Percentiles rank a stretch among this genome's conserved stretches.
phyloP scores from a whole-genome alignment of 1,284 basidiomycete genomes.

The Ustilago nuda region DNA sequence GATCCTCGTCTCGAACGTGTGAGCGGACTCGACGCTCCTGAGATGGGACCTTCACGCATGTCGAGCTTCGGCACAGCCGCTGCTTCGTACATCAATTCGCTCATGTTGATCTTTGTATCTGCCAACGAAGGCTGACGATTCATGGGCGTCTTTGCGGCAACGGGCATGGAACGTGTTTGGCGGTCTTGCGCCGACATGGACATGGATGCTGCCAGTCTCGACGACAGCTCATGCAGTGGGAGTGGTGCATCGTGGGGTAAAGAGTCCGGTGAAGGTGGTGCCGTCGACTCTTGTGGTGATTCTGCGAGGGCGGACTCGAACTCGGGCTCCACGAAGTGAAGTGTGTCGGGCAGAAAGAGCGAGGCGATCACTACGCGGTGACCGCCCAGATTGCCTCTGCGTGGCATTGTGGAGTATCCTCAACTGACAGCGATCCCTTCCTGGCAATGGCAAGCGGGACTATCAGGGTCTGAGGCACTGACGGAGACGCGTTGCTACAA shows the following conservation, averaged over 20 bases:
- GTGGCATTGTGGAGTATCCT: conserved; percentile 31
- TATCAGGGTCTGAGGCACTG: background rate
- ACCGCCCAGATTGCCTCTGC: conserved; percentile 51
- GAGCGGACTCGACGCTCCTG: conserved; percentile 48
- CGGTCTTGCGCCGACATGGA: conserved; percentile 24
- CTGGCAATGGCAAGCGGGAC: background rate
- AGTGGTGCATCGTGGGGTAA: conserved; percentile 36
- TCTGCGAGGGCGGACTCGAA: conserved; percentile 36
- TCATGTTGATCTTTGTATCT: conserved; percentile 59
- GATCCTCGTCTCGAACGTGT: conserved; percentile 34
- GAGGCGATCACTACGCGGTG: conserved; percentile 66
- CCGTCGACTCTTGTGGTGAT: conserved; percentile 48
- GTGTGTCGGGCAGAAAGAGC: conserved; percentile 63
- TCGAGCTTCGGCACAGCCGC: conserved; percentile 44
- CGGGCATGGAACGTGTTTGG: conserved; percentile 29
- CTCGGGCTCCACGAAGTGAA: conserved; percentile 52
- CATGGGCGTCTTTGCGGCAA: conserved; percentile 31
- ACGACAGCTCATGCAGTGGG: conserved; percentile 54
- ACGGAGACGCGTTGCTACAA: background rate
- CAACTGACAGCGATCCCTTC: background rate
- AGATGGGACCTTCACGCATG: conserved; percentile 33
- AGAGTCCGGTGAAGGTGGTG: conserved; percentile 42
- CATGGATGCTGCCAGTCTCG: conserved; percentile 50
- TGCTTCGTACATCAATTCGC: conserved; percentile 63
- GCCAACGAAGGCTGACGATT: conserved; percentile 43